Percentiles rank a stretch among this genome's conserved stretches.
phyloP scores from a whole-genome alignment of 2,329 filamentous ascomycete genomes.

The Diaporthe vaccinii region DNA sequence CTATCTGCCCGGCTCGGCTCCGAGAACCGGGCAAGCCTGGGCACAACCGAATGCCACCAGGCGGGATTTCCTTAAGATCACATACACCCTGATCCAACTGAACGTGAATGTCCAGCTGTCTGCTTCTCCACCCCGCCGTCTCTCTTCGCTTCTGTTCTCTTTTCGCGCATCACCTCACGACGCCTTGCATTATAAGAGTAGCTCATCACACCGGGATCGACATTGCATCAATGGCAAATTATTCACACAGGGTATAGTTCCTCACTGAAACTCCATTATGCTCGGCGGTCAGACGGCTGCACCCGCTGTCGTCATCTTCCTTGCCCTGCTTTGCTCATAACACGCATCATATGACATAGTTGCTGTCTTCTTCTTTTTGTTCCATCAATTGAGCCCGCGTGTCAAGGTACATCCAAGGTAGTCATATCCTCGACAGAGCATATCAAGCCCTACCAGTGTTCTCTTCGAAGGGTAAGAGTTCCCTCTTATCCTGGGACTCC shows the following conservation, averaged over 20 bases:
- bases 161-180: not conserved
- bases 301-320: slow-evolving; percentile 27
- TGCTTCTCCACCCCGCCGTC: not conserved
- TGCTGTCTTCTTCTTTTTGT: not conserved
- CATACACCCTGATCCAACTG: not conserved
- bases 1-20: slow-evolving; percentile 7
- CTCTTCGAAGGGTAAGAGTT: not conserved
- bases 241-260: slow-evolving; percentile 15
- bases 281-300: slow-evolving; percentile 28
- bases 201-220: slow-evolving; percentile 30
- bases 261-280: slow-evolving; percentile 18
- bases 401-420: not conserved
- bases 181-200: slow-evolving; percentile 15
- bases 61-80: not conserved
- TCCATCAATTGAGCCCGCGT: not conserved
- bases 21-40: not conserved
- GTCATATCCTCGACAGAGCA: too few species aligned
- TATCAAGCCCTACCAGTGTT: not conserved
- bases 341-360: slow-evolving; percentile 1
- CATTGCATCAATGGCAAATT: slow-evolving; percentile 25
- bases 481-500: not conserved
- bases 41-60: not conserved
- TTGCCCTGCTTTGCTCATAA: slow-evolving; percentile 4
- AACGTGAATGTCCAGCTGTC: not conserved
- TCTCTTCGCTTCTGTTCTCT: not conserved